Percentiles rank a stretch among this genome's conserved stretches.
These are phyloP conservation scores for Hydrangea macrophylla DNA, from an alignment of 148 eudicot species.

Conservation along the genomic window DNA sequence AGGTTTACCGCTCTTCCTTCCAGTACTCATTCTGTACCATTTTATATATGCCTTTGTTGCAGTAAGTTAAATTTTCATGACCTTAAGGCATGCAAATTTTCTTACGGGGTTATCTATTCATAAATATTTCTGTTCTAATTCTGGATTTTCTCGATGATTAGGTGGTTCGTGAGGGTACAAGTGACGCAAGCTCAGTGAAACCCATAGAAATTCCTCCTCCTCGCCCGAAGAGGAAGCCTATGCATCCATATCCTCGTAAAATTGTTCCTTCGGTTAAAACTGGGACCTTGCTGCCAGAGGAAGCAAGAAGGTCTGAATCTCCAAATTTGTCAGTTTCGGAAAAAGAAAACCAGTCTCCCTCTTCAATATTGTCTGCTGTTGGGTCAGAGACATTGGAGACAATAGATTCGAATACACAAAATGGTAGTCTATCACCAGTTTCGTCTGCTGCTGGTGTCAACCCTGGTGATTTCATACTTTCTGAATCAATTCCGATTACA, in stretches of 20 bases:
- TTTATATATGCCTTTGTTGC: conserved; percentile 31
- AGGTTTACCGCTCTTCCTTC: conserved; percentile 55
- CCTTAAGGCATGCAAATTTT: conserved; percentile 31
- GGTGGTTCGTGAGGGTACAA: conserved; percentile 65
- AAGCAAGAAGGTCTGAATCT: conserved; percentile 41
- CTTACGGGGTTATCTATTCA: conserved; percentile 19
- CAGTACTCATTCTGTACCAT: conserved; percentile 30
- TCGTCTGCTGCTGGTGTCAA: conserved; percentile 40
- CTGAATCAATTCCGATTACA: conserved; percentile 18
- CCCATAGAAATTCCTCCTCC: conserved; percentile 91
- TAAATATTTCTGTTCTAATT: conserved; percentile 8
- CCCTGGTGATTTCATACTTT: conserved; percentile 10
- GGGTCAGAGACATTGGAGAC: conserved; percentile 46
- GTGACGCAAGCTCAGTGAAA: conserved; percentile 33
- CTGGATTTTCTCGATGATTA: conserved; percentile 23
- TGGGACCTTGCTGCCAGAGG: conserved; percentile 28
- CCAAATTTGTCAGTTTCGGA: conserved; percentile 39
- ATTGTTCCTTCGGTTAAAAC: conserved; percentile 37
- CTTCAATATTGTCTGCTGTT: conserved; percentile 64
- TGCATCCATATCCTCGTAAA: conserved; percentile 94
- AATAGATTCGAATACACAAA: conserved; percentile 41
- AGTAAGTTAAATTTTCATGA: conserved; percentile 41
- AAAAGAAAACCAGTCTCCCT: conserved; percentile 67
- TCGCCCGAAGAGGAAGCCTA: conserved; percentile 86
- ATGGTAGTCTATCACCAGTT: conserved; percentile 44